Evolutionary conservation across 768 basidiomycete species (phyloP).

Genomic region (Phylloporus sp.): DNA sequence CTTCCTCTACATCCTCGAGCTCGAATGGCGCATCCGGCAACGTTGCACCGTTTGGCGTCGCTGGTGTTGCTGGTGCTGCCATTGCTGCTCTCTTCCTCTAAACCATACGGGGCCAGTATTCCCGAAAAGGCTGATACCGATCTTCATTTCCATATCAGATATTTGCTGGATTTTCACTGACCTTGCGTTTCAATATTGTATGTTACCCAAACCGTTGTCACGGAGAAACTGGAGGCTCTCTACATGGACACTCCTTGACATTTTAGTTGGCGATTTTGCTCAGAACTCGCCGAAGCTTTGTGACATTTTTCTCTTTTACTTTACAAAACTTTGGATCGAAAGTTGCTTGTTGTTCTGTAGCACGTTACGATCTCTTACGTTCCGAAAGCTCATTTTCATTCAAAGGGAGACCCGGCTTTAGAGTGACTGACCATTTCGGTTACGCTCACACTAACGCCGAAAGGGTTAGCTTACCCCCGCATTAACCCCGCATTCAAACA

Average conservation of each 20-base stretch:
- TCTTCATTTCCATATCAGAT: slow-evolving; percentile 15
- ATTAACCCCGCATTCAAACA: no score
- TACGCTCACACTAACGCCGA: no score
- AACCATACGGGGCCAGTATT: slow-evolving; percentile 1
- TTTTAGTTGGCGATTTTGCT: slow-evolving; percentile 3
- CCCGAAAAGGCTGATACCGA: slow-evolving; percentile 17
- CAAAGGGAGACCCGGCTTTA: no score
- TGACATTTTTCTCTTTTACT: slow-evolving; percentile 3
- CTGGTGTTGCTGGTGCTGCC: slow-evolving; percentile 36
- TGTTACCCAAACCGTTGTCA: slow-evolving; percentile 10
- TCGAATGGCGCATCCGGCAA: slow-evolving; percentile 38
- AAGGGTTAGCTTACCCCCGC: no score
- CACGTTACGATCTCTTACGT: not conserved
- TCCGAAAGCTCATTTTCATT: not conserved
- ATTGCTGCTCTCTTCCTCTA: slow-evolving; percentile 39
- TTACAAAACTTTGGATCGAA: not conserved
- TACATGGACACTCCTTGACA: not conserved
- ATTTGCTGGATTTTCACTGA: slow-evolving; percentile 8
- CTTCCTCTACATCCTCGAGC: slow-evolving; percentile 24
- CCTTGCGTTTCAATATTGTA: slow-evolving; percentile 11
- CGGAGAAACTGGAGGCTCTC: slow-evolving; percentile 2
- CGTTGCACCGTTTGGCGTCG: slow-evolving; percentile 39
- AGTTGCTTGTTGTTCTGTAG: not conserved
- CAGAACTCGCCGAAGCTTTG: slow-evolving; percentile 1
- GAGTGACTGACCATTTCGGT: no score